Conservation (phyloP, 2,329 filamentous ascomycete species). For the Cadophora sp. region DNA sequence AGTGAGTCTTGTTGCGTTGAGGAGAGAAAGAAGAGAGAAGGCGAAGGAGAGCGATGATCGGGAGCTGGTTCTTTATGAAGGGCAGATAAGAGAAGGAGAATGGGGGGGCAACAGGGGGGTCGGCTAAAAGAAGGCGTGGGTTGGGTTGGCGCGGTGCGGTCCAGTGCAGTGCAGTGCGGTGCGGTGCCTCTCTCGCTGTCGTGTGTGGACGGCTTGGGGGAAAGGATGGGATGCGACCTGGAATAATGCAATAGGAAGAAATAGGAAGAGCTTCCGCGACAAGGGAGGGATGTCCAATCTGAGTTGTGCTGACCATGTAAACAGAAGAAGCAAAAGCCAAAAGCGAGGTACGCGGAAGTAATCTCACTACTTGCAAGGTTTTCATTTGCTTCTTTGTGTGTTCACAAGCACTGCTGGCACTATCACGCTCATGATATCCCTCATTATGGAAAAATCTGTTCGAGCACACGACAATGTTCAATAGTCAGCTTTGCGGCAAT, state of each 20-base stretch:
- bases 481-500: slow-evolving; percentile 19
- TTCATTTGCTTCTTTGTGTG: slow-evolving; percentile 3
- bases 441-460: neutral
- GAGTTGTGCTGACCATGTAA: neutral
- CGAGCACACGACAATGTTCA: slow-evolving; percentile 13
- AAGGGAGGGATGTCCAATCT: neutral
- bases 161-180: neutral
- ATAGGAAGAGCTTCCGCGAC: neutral
- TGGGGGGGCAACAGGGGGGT: slow-evolving; percentile 2
- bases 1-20: slow-evolving; percentile 24
- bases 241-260: neutral
- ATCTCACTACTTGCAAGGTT: slow-evolving; percentile 1
- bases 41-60: slow-evolving; percentile 6
- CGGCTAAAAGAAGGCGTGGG: neutral
- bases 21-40: slow-evolving; percentile 7
- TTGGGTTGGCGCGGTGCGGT: neutral
- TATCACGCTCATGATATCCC: neutral
- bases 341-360: neutral
- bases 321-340: neutral
- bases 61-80: slow-evolving; percentile 17
- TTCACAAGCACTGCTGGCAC: neutral
- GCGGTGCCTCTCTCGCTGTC: neutral
- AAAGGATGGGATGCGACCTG: slow-evolving; percentile 7
- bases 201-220: neutral
- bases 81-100: neutral